Base-by-base conservation (phyloP, 768 basidiomycete species). In the Hygrophoropsis aurantiaca region DNA sequence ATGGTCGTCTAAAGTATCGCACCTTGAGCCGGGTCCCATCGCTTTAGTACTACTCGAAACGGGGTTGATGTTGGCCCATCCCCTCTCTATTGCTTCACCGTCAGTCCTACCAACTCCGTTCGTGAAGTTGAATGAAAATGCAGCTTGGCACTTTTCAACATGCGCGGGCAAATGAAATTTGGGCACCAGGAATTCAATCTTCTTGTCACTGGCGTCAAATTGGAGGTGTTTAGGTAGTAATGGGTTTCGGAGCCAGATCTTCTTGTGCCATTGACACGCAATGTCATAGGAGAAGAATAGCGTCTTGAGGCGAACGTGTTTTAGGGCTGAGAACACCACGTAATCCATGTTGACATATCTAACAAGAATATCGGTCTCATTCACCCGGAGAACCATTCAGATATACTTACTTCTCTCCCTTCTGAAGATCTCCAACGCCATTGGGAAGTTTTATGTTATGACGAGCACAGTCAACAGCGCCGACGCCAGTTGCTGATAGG, bases 121-220 rank as follows among this genome's bases (percentile, higher is more conserved):
- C 16, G 50, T 42, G 39, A 61, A 64, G 19, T 65, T 67, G 11
- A 75, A 51, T 1, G 59, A 67, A 38, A 56, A 73, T 2, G 44
- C 43, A 13, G 42, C 46, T 6, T 66, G 65, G 40, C 72, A 73
- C 3, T 49, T 19, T 0, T 53, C 24, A 1, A 56, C 52, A 37
- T 77, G 74, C 0, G 55, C 66, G 3, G 59, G 55, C 13, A 74
- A 56, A 20, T 77, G 75, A 44, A 70, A 72, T 33, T 67, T 66
- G 0, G 71, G 74, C 3, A 76, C 50, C 2, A 65, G 34, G 9
- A 41, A 61, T 0, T 19, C 20, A 9, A 55, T 39, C 18, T 21
- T 33, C 25, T 30, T 26, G 10, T 39, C 2, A 13, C 15, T 35
- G 5, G 8, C 9, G n/a, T 50, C 24, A 3, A 47, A 21, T 0